Base-by-base conservation (phyloP, 176 grass and related monocot species). In the Ensete ventricosum region DNA sequence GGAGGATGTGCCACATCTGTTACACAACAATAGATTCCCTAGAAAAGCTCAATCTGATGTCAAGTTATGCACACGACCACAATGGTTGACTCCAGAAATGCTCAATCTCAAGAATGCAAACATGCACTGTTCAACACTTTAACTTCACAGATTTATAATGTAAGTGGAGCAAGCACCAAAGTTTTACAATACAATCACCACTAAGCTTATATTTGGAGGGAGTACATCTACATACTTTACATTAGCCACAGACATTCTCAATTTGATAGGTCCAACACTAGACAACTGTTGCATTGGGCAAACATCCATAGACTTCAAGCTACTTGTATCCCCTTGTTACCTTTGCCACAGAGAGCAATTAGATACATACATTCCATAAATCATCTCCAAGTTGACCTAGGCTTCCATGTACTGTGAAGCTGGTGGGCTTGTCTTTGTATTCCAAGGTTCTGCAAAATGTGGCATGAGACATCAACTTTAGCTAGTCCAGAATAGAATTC, bases 401-500 rank as follows among this genome's bases (percentile, higher is more conserved):
- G 85, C 83, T 82, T 99, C 82, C 95, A 99, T 99, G 55, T 94
- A 91, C 68, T 99, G 95, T 62, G 59, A 81, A 22, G 78, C 8
- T 20, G 91, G 95, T 53, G 95, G 86, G 73, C 69, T 91, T 71
- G 69, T 79, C 76, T 87, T 84, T 34, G 91, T 94, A 64, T 81
- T 99, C 62, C 82, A 75, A n/a, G 50, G 2, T 3, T 82, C 95
- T 99, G 86, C 60, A 83, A 19, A 85, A 79, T 22, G 48, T 68
- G 48, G 66, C 24, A 76, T 24, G 1, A 43, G 34, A 5, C 52
- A 51, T 0, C 52, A 1, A 50, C 21, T 69, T 74, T 55, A 73
- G 78, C 21, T 19, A 67, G 27, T 16, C 34, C 34, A 43, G 34
- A 43, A 43, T 43, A 43, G 34, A 6, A 6, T 43, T 6, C 34